A percentile compares a stretch with the other conserved stretches of the same genome.
Evolutionary conservation across 2,329 filamentous ascomycete genomes (phyloP).

Genomic region (Colletotrichum theobromicola): DNA sequence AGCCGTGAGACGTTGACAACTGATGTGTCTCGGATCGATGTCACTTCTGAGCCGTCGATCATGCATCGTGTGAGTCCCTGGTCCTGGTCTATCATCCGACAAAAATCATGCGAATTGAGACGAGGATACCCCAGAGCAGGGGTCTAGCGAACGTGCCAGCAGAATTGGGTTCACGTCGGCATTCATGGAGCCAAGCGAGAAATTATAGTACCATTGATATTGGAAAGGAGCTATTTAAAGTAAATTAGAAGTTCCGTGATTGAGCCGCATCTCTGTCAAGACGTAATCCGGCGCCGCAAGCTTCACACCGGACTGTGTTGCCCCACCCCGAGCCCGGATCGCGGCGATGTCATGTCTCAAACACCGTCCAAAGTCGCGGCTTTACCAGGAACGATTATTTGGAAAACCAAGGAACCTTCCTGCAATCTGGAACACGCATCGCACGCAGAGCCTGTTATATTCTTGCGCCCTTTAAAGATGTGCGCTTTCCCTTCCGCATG

Average conservation of each 20-base stretch:
- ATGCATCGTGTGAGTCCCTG: neutral
- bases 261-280: neutral
- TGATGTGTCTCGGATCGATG: neutral
- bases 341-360: neutral
- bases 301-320: neutral
- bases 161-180: neutral
- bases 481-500: neutral
- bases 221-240: neutral
- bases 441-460: neutral
- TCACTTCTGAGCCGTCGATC: neutral
- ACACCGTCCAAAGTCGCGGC: neutral
- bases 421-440: neutral
- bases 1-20: slow-evolving; percentile 19
- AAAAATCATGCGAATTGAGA: neutral
- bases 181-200: neutral
- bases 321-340: neutral
- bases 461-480: neutral
- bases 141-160: neutral
- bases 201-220: neutral
- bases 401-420: neutral
- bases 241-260: neutral
- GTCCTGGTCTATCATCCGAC: slow-evolving; percentile 8
- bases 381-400: neutral
- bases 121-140: neutral
- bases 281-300: neutral